Percentiles rank a stretch among this genome's conserved stretches.
These are phyloP conservation scores for Myxozyma mucilagina DNA, from an alignment of 805 yeast genomes.

Conservation along the genomic window DNA sequence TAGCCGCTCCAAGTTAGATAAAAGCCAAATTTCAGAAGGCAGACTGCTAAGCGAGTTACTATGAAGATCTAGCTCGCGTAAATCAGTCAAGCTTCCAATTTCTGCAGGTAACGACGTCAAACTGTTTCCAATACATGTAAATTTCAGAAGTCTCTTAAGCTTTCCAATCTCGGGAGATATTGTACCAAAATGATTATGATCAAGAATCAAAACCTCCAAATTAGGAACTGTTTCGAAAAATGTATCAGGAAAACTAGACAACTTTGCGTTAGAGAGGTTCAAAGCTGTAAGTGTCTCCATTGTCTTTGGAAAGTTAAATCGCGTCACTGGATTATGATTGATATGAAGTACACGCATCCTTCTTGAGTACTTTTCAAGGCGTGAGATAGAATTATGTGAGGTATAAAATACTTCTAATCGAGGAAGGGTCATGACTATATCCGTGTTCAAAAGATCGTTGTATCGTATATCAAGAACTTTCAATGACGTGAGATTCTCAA, in stretches of 20 bases:
- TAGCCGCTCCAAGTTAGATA: slow-evolving; percentile 56
- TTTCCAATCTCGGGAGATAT: slow-evolving; percentile 69
- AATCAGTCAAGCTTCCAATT: slow-evolving; percentile 58
- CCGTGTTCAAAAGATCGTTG: slow-evolving; percentile 54
- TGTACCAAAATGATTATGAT: slow-evolving; percentile 76
- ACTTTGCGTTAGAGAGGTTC: slow-evolving; percentile 77
- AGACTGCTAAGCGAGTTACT: slow-evolving; percentile 74
- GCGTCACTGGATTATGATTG: slow-evolving; percentile 82
- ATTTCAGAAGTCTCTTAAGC: slow-evolving; percentile 58
- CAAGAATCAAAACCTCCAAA: slow-evolving; percentile 71
- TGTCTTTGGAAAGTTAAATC: slow-evolving; percentile 53
- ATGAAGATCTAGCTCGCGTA: slow-evolving; percentile 75
- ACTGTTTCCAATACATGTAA: slow-evolving; percentile 75
- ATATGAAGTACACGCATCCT: slow-evolving; percentile 68
- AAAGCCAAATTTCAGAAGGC: slow-evolving; percentile 66
- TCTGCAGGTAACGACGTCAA: slow-evolving; percentile 67
- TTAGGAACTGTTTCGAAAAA: slow-evolving; percentile 62
- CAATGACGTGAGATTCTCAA: slow-evolving; percentile 56
- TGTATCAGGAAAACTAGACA: slow-evolving; percentile 68
- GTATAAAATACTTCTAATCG: slow-evolving; percentile 33
- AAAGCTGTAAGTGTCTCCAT: slow-evolving; percentile 66
- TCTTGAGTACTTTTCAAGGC: slow-evolving; percentile 62
- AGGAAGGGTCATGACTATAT: slow-evolving; percentile 35
- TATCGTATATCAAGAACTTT: slow-evolving; percentile 76
- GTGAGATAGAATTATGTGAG: slow-evolving; percentile 55